phyloP scores from a whole-genome alignment of 176 grass and related monocot genomes.

The Triticum urartu region DNA sequence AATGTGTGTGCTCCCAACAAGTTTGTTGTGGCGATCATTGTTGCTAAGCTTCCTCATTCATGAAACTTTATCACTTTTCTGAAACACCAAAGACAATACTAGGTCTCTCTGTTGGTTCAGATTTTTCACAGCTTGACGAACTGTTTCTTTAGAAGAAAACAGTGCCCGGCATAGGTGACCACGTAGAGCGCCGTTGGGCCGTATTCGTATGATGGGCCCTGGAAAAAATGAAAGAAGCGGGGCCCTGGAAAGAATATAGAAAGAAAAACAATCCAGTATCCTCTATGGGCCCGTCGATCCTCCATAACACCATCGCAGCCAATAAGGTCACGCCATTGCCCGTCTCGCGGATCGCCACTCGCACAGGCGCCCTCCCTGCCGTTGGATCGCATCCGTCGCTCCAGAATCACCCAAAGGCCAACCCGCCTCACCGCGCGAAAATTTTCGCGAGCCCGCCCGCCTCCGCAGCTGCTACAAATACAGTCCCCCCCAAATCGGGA shows the following conservation, averaged over 20 bases:
- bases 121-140: too few relatives aligned
- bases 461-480: slow-evolving; percentile 42
- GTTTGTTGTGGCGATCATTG: too few relatives aligned
- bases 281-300: background rate
- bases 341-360: slow-evolving; percentile 25
- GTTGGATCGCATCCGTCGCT: slow-evolving; percentile 41
- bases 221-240: too few relatives aligned
- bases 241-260: background rate
- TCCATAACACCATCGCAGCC: background rate
- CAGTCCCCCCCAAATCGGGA: background rate
- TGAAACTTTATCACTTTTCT: too few relatives aligned
- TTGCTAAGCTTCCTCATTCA: too few relatives aligned
- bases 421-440: background rate
- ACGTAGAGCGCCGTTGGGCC: background rate
- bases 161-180: too few relatives aligned
- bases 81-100: too few relatives aligned
- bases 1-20: too few relatives aligned
- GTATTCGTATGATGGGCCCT: background rate
- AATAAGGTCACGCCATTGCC: background rate
- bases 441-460: slow-evolving; percentile 37
- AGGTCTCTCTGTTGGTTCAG: too few relatives aligned
- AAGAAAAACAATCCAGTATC: background rate
- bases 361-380: background rate
- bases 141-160: too few relatives aligned
- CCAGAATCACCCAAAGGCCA: background rate